Conservation (phyloP, 768 basidiomycete species). For the Coprinopsis strossmayeri region DNA sequence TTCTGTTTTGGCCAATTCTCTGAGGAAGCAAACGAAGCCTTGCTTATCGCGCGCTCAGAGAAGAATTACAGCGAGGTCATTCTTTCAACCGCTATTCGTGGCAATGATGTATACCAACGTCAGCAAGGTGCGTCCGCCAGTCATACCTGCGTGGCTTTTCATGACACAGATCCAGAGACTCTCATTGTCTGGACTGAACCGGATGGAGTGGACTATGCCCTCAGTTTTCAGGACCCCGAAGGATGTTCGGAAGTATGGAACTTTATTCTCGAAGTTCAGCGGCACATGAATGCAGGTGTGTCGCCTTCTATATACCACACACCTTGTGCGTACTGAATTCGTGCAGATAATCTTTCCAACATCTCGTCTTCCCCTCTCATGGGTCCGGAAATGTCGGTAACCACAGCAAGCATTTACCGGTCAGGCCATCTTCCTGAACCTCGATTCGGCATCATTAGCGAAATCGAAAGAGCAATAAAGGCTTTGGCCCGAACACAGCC, state of each 20-base stretch:
- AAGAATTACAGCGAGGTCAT: slow-evolving; percentile 64
- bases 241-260: slow-evolving; percentile 97
- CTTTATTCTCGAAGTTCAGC: slow-evolving; percentile 89
- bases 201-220: slow-evolving; percentile 88
- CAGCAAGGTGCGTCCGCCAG: slow-evolving; percentile 58
- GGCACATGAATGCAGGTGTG: slow-evolving; percentile 70
- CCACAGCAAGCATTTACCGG: slow-evolving; percentile 59
- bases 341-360: slow-evolving; percentile 38
- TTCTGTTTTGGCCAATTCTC: slow-evolving; percentile 89
- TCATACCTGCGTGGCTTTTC: not conserved
- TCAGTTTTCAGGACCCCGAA: slow-evolving; percentile 94
- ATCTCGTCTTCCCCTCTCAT: slow-evolving; percentile 56
- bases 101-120: slow-evolving; percentile 79
- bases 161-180: slow-evolving; percentile 55
- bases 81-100: slow-evolving; percentile 73
- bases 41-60: slow-evolving; percentile 81
- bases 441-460: slow-evolving; percentile 66
- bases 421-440: slow-evolving; percentile 73
- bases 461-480: slow-evolving; percentile 78
- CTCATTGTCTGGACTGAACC: slow-evolving; percentile 99
- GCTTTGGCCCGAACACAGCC: slow-evolving; percentile 61
- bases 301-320: slow-evolving; percentile 11
- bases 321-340: slow-evolving; percentile 13
- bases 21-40: slow-evolving; percentile 68
- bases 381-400: slow-evolving; percentile 51